Evolutionary conservation across 345 rosid species (phyloP), one percentile per base, ranked within the genome.

Genomic region (Linum usitatissimum): DNA sequence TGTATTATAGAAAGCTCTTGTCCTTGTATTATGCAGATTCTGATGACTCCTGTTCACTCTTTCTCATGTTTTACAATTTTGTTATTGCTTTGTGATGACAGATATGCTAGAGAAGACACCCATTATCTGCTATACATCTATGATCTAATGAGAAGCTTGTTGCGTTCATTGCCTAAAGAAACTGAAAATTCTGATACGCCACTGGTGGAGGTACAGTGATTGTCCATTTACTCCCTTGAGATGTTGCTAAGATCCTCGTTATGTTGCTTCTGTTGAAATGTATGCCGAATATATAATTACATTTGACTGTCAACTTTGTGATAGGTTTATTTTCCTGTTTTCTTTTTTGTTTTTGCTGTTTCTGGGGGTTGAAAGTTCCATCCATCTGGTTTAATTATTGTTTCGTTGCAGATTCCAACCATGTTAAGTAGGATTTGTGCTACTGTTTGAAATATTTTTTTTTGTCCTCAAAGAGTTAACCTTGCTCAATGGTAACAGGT

Each of bases 81-180:
- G 60, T 18, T 49, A 40, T n/a, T 55, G 40, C 58, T 56, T 65
- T 64, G 55, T 57, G 23, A 53, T 74, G 75, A 65, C 80, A 92
- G 98, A 82, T 92, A 92, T 80, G 98, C 88, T 57, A 81, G 97
- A 75, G 97, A 92, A 74, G 98, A 89, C 75, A 92, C 98, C 10
- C 97, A 92, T 79, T 92, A 87, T 75, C 77, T 87, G 70, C 72
- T 92, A 80, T 78, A 85, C 70, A 84, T 92, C 17, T 86, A 78
- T 78, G 96, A 92, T 72, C 7, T 76, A 62, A 89, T 92, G 98
- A 84, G 78, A 63, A 63, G 61, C 57, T 61, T 74, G 55, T 72
- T 89, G 76, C 63, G 64, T 34, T 66, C 76, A 51, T 59, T 73
- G 75, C 70, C 83, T 49, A 76, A 67, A 63, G 78, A 79, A 63